Base-by-base conservation (phyloP, 2,329 filamentous ascomycete genomes). In the Zymoseptoria tritici region DNA sequence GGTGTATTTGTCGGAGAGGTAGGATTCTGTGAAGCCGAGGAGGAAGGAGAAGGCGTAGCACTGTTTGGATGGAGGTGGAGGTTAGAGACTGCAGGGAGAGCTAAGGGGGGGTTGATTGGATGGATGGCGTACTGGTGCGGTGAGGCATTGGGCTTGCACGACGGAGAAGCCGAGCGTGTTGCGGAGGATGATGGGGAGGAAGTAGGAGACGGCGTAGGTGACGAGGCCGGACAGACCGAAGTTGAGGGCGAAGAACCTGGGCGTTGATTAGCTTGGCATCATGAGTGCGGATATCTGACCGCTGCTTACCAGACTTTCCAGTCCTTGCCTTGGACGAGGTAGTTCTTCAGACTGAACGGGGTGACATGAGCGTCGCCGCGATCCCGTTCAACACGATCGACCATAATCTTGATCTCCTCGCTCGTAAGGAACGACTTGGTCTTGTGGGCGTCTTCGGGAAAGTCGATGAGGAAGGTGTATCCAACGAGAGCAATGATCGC, bases 111-210 rank as follows among this genome's bases (percentile, higher is more conserved):
- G 2, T 26, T 26, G 24, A 26, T 26, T 8, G 24, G 24, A 8
- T 54, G 26, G 26, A 29, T 6, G 22, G 4, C 22, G 7, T 24
- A 24, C 54, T 52, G 57, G 57, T 9, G 57, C 87, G 3, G 87
- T 80, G 3, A 92, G 83, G 70, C 87, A 90, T 73, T 91, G 88
- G 0, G 87, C 78, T 50, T 77, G 77, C 4, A 80, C 86, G 2
- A 86, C 77, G 52, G 74, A 78, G 76, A 90, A 92, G 0, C 73
- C 73, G 66, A 77, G 83, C n/a, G 80, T 79, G 19, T 74, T 64
- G 9, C 70, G 68, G 8, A 95, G 83, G 67, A 94, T 89, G 68
- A 91, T 83, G 8, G 89, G 89, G 7, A 93, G 75, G 70, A 92
- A 92, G 72, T 89, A 93, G 2, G 88, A 24, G 21, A 59, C 36